Percentiles rank a stretch among this genome's conserved stretches.
phyloP scores from a whole-genome alignment of 352 stramenopile species.

The Globisporangium abappressorium region DNA sequence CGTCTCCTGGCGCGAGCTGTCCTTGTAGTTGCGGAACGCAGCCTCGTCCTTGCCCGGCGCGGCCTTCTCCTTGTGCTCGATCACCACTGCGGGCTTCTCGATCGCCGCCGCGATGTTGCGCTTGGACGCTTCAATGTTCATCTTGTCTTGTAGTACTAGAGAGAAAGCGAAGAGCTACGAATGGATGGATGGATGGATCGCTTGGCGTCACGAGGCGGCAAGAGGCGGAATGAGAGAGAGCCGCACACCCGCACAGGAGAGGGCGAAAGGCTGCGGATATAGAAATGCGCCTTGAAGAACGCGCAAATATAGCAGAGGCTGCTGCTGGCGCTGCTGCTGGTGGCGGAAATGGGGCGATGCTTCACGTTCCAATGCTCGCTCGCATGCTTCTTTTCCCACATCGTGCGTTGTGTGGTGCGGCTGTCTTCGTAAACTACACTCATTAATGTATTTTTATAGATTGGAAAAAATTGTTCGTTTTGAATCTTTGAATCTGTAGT shows the following conservation, averaged over 20 bases:
- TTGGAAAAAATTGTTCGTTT: background rate
- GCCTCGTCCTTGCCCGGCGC: conserved; percentile 57
- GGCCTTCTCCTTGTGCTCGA: conserved; percentile 37
- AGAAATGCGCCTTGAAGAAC: background rate
- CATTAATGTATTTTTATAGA: background rate
- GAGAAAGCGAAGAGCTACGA: background rate
- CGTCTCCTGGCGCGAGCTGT: conserved; percentile 56
- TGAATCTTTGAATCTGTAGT: background rate
- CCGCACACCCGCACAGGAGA: background rate
- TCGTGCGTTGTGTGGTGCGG: too few relatives aligned
- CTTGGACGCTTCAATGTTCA: conserved; percentile 17
- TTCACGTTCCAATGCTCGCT: background rate
- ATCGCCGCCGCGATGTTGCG: background rate
- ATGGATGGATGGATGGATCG: background rate
- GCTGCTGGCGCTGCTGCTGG: background rate
- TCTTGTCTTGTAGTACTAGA: background rate
- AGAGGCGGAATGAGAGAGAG: background rate
- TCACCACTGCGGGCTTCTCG: background rate
- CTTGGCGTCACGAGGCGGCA: background rate
- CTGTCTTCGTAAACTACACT: background rate
- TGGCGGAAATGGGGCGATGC: background rate
- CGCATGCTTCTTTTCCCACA: background rate
- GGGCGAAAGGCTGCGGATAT: background rate
- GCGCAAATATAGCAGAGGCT: background rate
- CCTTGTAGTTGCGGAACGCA: conserved; percentile 80